Conservation (phyloP, 2,329 filamentous ascomycete genomes). For the Penicillium verrucosum region DNA sequence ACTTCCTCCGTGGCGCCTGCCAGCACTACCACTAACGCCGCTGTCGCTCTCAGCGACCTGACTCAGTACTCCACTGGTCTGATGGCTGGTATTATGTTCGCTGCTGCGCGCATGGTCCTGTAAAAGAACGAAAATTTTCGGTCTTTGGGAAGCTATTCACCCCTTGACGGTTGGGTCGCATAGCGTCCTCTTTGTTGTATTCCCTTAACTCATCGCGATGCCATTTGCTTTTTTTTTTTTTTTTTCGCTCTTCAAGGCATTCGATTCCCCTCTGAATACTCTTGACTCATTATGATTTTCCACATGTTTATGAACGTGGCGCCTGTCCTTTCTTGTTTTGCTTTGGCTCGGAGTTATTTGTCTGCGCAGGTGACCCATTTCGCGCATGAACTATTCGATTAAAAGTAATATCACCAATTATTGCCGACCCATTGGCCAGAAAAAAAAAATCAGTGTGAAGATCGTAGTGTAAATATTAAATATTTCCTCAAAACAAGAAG, state of each 20-base stretch:
- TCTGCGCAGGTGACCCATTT: constrained; percentile 2
- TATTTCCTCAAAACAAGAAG: background rate
- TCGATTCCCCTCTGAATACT: constrained; percentile 17
- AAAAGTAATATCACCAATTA: constrained; percentile 7
- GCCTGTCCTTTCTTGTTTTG: constrained; percentile 18
- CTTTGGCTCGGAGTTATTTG: constrained; percentile 3
- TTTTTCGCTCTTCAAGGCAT: background rate
- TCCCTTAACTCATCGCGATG: constrained; percentile 19
- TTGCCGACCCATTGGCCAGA: background rate
- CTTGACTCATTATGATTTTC: constrained; percentile 13
- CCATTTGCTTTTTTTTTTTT: constrained; percentile 4
- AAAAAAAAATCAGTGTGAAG: background rate
- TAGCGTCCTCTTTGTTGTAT: constrained; percentile 13
- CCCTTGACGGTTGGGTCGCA: constrained; percentile 4
- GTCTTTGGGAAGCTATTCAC: constrained; percentile 1
- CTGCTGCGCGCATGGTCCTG: constrained; percentile 57
- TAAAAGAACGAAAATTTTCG: constrained; percentile 36
- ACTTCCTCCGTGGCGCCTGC: constrained; percentile 29
- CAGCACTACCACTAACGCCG: constrained; percentile 40
- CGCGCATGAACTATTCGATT: constrained; percentile 5
- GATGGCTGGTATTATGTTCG: constrained; percentile 53
- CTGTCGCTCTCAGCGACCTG: constrained; percentile 46
- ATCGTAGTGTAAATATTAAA: background rate
- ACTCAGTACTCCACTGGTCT: constrained; percentile 51
- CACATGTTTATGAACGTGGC: constrained; percentile 19